Evolutionary conservation across 768 basidiomycete genomes (phyloP).

Genomic region (Botryobasidium botryosum): DNA sequence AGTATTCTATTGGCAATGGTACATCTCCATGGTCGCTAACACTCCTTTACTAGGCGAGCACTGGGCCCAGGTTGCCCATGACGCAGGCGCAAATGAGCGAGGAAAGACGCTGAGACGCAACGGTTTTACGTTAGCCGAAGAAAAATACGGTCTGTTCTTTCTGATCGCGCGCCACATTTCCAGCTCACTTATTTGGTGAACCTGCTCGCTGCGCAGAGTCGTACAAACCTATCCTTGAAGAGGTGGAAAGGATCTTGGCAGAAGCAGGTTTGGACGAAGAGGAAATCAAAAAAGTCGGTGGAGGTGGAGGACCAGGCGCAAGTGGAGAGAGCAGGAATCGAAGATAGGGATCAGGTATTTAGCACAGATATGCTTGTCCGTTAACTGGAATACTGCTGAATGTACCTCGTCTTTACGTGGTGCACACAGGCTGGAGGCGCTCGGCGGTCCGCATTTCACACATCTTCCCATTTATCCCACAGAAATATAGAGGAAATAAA

Average conservation of each 20-base stretch:
- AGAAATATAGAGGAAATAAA: no score
- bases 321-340: constrained; percentile 1
- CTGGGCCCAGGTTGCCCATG: constrained; percentile 61
- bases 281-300: constrained; percentile 48
- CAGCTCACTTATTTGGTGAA: neutral
- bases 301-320: constrained; percentile 18
- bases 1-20: constrained; percentile 19
- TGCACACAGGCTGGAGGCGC: no score
- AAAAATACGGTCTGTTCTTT: constrained; percentile 43
- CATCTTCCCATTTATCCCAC: no score
- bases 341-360: neutral
- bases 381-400: no score
- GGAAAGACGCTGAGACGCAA: constrained; percentile 67
- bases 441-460: no score
- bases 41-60: constrained; percentile 36
- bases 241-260: constrained; percentile 66
- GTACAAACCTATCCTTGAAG: constrained; percentile 68
- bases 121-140: constrained; percentile 60
- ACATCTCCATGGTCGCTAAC: neutral
- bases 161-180: neutral
- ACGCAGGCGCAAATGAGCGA: constrained; percentile 38
- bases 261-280: constrained; percentile 78
- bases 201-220: constrained; percentile 25
- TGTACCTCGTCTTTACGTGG: no score
- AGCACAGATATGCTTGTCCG: no score